Evolutionary conservation across 108 stramenopile species (phyloP).

Genomic region (Chaetoceros muelleri): DNA sequence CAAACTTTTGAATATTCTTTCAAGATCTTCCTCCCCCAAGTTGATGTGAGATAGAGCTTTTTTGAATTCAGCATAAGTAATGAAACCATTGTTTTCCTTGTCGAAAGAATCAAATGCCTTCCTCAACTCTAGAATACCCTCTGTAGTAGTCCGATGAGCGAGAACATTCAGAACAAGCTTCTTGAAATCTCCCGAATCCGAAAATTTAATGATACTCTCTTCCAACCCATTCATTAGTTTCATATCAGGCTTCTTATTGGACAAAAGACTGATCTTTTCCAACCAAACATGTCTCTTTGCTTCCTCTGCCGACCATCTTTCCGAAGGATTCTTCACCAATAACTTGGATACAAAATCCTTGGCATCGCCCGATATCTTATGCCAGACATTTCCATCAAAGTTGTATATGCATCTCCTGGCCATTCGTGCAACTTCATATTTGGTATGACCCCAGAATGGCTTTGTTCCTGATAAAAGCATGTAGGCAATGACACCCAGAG

Average conservation of each 20-base stretch:
- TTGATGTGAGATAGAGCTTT: slow-evolving; percentile 10
- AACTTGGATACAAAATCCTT: slow-evolving; percentile 32
- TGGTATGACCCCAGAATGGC: slow-evolving; percentile 5
- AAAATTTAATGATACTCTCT: slow-evolving; percentile 29
- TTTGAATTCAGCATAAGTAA: slow-evolving; percentile 62
- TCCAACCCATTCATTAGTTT: too few relatives aligned
- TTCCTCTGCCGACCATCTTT: slow-evolving; percentile 28
- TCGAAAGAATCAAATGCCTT: slow-evolving; percentile 62
- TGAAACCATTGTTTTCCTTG: slow-evolving; percentile 48
- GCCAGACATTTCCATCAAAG: slow-evolving; percentile 33
- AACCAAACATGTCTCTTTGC: slow-evolving; percentile 42
- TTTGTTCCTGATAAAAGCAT: slow-evolving; percentile 5
- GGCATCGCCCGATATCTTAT: slow-evolving; percentile 21
- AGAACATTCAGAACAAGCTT: slow-evolving; percentile 64
- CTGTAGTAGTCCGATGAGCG: slow-evolving; percentile 47
- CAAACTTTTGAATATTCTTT: slow-evolving; percentile 31
- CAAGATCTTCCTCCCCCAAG: slow-evolving; percentile 38
- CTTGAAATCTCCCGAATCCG: slow-evolving; percentile 41
- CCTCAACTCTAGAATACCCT: slow-evolving; percentile 63
- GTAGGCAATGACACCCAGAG: slow-evolving; percentile 9
- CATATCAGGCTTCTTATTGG: slow-evolving; percentile 1
- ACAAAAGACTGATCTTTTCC: background rate
- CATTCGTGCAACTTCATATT: slow-evolving; percentile 2
- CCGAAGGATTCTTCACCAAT: slow-evolving; percentile 20
- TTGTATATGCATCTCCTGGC: slow-evolving; percentile 6